These are phyloP conservation scores for Silene latifolia DNA, from an alignment of 148 eudicot species.

Conservation along the genomic window DNA sequence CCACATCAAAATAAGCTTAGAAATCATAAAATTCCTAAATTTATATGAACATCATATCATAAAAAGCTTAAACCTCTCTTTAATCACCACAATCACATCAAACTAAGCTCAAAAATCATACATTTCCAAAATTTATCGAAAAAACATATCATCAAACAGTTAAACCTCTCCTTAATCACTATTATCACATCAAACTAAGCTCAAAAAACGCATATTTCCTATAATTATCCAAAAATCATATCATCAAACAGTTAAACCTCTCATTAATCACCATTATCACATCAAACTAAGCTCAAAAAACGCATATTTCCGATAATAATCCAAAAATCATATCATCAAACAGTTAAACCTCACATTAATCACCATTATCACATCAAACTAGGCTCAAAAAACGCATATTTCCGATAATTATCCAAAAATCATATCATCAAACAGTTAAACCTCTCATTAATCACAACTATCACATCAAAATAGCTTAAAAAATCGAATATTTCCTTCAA, in stretches of 20 bases:
- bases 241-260: not conserved
- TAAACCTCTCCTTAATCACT: not conserved
- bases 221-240: too few relatives aligned
- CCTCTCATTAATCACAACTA: too few relatives aligned
- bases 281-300: not conserved
- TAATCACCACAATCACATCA: not conserved
- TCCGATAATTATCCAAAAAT: too few relatives aligned
- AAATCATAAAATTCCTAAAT: not conserved
- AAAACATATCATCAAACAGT: not conserved
- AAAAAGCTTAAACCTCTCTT: not conserved
- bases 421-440: not conserved
- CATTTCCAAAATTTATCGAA: not conserved
- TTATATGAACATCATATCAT: not conserved
- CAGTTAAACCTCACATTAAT: too few relatives aligned
- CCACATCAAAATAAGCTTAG: too few relatives aligned
- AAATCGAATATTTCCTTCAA: too few relatives aligned
- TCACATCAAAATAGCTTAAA: too few relatives aligned
- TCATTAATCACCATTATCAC: conserved; percentile 2
- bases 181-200: not conserved
- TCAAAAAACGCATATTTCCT: too few relatives aligned
- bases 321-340: too few relatives aligned
- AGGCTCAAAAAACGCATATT: too few relatives aligned
- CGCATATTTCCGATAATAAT: too few relatives aligned
- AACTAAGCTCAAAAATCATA: not conserved
- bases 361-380: too few relatives aligned